Evolutionary conservation across 352 stramenopile genomes (phyloP).

Genomic region (Phytophthora megakarya): DNA sequence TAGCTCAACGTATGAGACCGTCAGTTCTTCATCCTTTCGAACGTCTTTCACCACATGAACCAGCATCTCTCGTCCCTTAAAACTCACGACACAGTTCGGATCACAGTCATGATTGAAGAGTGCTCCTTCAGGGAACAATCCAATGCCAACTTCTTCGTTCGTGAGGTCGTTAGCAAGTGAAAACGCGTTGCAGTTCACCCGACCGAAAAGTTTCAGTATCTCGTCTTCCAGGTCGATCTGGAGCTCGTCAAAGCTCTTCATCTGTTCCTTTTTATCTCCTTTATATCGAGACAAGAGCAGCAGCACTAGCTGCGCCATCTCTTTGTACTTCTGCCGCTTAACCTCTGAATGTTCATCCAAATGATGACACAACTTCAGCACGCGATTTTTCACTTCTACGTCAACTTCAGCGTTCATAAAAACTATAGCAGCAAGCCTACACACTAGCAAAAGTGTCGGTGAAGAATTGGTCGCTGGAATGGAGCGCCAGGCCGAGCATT

Average conservation of each 20-base stretch:
- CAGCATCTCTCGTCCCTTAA: slow-evolving; percentile 45
- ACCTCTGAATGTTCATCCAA: slow-evolving; percentile 41
- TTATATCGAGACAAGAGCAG: slow-evolving; percentile 57
- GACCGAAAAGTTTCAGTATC: slow-evolving; percentile 64
- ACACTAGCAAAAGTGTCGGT: slow-evolving; percentile 62
- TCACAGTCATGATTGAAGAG: slow-evolving; percentile 81
- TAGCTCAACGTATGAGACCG: slow-evolving; percentile 76
- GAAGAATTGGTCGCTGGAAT: slow-evolving; percentile 33
- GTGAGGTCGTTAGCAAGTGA: slow-evolving; percentile 58
- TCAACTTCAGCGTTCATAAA: slow-evolving; percentile 26
- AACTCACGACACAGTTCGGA: slow-evolving; percentile 79
- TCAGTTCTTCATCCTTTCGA: slow-evolving; percentile 57
- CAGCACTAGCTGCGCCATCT: slow-evolving; percentile 70
- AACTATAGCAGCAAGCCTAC: slow-evolving; percentile 45
- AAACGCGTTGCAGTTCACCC: slow-evolving; percentile 85
- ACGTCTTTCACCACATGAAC: slow-evolving; percentile 58
- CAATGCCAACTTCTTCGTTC: slow-evolving; percentile 59
- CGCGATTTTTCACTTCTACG: slow-evolving; percentile 15
- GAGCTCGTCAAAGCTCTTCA: slow-evolving; percentile 36
- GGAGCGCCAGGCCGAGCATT: slow-evolving; percentile 55
- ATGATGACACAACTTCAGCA: slow-evolving; percentile 56
- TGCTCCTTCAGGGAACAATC: slow-evolving; percentile 62
- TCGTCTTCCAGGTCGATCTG: slow-evolving; percentile 30
- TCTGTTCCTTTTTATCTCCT: slow-evolving; percentile 18
- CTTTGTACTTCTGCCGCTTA: slow-evolving; percentile 48